A percentile compares a stretch with the other conserved stretches of the same genome.
Conservation (phyloP, 345 rosid species). For the Eucalyptus shirleyi region DNA sequence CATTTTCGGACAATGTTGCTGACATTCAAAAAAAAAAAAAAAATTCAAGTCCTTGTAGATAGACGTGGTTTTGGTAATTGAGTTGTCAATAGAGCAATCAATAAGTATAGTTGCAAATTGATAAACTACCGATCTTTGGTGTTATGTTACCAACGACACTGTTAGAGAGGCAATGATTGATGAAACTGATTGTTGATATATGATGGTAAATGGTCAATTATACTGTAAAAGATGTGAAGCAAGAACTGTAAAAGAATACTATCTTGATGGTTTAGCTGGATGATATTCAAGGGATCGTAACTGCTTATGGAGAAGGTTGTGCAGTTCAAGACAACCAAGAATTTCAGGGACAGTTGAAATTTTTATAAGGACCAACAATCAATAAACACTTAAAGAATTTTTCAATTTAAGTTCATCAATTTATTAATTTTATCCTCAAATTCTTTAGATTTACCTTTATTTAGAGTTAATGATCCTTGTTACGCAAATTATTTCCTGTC, state of each 20-base stretch:
- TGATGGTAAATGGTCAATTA: not conserved
- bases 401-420: no score
- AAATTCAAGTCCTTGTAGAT: not conserved
- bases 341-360: no score
- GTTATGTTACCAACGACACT: not conserved
- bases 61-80: not conserved
- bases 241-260: not conserved
- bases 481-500: no score
- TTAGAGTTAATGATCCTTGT: no score
- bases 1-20: not conserved
- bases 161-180: fast-evolving
- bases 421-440: no score
- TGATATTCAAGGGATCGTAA: not conserved
- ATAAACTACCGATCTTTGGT: not conserved
- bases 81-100: fast-evolving
- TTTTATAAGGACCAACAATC: no score
- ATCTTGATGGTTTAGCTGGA: not conserved
- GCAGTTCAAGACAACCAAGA: no score
- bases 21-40: not conserved
- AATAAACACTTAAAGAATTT: no score
- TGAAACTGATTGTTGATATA: fast-evolving
- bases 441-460: no score
- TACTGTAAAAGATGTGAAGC: not conserved
- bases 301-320: not conserved
- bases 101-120: not conserved